phyloP scores from a whole-genome alignment of 1,284 basidiomycete species.

The Veloboletus limbatus region DNA sequence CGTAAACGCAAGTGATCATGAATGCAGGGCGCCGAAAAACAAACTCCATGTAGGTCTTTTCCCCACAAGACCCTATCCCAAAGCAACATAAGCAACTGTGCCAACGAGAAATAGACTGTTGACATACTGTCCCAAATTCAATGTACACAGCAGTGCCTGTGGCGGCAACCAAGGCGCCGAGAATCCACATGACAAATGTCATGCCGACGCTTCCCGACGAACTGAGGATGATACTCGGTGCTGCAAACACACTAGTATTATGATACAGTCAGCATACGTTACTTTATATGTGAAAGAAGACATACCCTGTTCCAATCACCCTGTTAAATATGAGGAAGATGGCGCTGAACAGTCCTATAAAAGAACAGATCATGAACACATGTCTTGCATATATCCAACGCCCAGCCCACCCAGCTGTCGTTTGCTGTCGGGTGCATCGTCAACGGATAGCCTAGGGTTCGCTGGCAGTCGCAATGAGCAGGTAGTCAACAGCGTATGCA shows the following conservation, averaged over 20 bases:
- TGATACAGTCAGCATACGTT: constrained; percentile 1
- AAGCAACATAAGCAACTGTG: background rate
- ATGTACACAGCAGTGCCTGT: constrained; percentile 71
- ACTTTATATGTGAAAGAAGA: constrained; percentile 4
- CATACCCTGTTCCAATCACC: constrained; percentile 72
- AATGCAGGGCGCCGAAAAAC: constrained; percentile 64
- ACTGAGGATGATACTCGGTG: constrained; percentile 65
- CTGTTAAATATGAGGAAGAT: constrained; percentile 74
- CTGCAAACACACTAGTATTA: constrained; percentile 67
- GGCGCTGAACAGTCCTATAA: constrained; percentile 54
- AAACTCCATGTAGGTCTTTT: constrained; percentile 76
- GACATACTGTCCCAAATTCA: constrained; percentile 71
- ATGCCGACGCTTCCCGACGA: constrained; percentile 65
- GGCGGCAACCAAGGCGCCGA: constrained; percentile 61
- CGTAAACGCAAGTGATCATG: constrained; percentile 58
- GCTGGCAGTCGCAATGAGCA: too few species aligned
- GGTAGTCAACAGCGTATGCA: too few species aligned
- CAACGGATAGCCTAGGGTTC: constrained; percentile 16
- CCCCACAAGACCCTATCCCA: constrained; percentile 60
- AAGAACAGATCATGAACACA: background rate
- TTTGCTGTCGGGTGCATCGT: constrained; percentile 43
- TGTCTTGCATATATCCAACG: background rate
- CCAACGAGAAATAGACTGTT: background rate
- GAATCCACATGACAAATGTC: constrained; percentile 65
- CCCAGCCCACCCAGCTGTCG: constrained; percentile 41